Evolutionary conservation across 805 yeast genomes (phyloP), one percentile per base, ranked within the genome.

Genomic region (Saturnispora gosingensis): DNA sequence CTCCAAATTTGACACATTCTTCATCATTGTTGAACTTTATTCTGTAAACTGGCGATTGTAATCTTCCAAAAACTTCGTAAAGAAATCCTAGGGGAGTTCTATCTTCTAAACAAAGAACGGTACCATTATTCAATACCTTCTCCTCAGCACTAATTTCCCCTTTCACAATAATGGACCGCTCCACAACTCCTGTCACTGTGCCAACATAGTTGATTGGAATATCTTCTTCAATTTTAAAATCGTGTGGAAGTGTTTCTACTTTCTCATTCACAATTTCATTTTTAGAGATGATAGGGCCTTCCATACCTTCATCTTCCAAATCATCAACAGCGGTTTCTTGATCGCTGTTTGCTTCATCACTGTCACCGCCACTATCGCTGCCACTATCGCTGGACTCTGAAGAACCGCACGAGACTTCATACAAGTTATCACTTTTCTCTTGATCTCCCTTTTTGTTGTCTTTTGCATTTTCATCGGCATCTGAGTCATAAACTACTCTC

Each of bases 21-120:
- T 77, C 83, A 0, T 69, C 71, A 1, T 72, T 56, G 51, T 77
- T 75, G 62, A 87, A 81, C 53, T 82, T 80, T 1, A 93, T 83
- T 39, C 95, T 74, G 64, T 88, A 90, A 45, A 83, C 72, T 0
- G 99, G 99, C 18, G 78, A 67, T 55, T 86, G 85, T 5, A 93
- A 74, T 10, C 88, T 83, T 0, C 99, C 99, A 70, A 93, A 88
- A 0, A 88, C 87, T 65, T 93, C 99, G 61, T 81, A 85, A 9
- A 91, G 69, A 1, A 84, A 82, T 0, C 98, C 98, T 15, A 93
- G 59, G 1, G 83, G 67, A 2, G 77, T 73, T 45, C 83, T 73
- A 62, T 87, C 88, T 56, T 80, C 83, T 44, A 89, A 76, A 61
- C 96, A 88, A 3, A 91, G 73, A 0, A 91, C 72, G 0, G 96